phyloP scores from a whole-genome alignment of 495 filamentous ascomycete species.

The Trichoderma asperelloides region DNA sequence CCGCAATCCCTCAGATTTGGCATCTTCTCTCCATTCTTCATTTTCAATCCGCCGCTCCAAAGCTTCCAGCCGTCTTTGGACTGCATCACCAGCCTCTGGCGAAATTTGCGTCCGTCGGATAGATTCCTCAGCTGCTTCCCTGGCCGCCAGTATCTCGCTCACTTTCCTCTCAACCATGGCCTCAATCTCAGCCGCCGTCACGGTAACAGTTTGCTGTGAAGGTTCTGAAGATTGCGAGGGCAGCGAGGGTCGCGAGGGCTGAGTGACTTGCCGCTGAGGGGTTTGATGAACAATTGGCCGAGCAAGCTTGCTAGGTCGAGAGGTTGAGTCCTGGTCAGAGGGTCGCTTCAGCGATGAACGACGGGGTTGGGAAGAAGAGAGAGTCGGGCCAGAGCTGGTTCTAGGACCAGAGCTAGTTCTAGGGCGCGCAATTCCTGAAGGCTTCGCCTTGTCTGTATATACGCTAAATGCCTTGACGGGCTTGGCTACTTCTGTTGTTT shows the following conservation, averaged over 20 bases:
- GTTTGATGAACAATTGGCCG: constrained; percentile 22
- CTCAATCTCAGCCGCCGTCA: constrained; percentile 75
- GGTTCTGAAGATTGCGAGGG: constrained; percentile 10
- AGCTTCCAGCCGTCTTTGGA: constrained; percentile 71
- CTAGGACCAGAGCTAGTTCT: constrained; percentile 29
- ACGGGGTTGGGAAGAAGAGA: constrained; percentile 19
- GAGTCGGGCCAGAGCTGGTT: constrained; percentile 11
- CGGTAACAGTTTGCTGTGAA: constrained; percentile 20
- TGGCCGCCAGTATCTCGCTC: constrained; percentile 72
- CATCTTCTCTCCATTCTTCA: constrained; percentile 53
- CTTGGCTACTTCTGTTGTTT: constrained; percentile 53
- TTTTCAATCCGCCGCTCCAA: constrained; percentile 77
- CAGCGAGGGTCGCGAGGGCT: constrained; percentile 30
- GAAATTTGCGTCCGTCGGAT: constrained; percentile 34
- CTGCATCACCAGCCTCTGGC: constrained; percentile 58
- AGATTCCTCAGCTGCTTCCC: constrained; percentile 31
- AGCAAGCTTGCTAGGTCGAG: constrained; percentile 34
- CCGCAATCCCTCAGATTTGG: constrained; percentile 68
- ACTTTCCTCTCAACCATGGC: constrained; percentile 89
- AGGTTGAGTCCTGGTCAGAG: constrained; percentile 26
- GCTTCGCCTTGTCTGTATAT: constrained; percentile 60
- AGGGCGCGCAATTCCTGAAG: constrained; percentile 23
- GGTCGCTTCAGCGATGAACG: constrained; percentile 26
- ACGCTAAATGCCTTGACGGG: constrained; percentile 75
- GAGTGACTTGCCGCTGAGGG: constrained; percentile 18